These are phyloP conservation scores for Brasilioporus rufonigricans DNA, from an alignment of 768 basidiomycete genomes.

Conservation along the genomic window DNA sequence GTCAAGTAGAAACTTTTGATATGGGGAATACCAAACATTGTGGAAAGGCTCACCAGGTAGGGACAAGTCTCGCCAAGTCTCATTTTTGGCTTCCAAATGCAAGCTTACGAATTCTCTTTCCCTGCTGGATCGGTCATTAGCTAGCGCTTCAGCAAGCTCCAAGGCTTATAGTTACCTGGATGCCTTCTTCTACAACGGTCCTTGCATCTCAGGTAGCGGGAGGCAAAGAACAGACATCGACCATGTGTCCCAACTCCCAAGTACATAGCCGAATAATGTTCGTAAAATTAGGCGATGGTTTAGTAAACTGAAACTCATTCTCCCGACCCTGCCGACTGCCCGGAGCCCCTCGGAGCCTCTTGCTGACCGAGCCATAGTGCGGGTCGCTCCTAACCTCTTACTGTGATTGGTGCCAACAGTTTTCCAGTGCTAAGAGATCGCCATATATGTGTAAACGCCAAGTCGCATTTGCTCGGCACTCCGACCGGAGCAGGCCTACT, in stretches of 20 bases:
- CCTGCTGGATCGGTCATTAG: not conserved
- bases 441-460: no score
- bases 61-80: conserved; percentile 8
- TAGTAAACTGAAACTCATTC: not conserved
- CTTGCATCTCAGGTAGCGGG: conserved; percentile 8
- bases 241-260: not conserved
- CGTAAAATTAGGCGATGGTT: conserved; percentile 6
- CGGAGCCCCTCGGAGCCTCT: no score
- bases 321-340: not conserved
- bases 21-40: not conserved
- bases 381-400: no score
- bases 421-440: no score
- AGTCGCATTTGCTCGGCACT: no score
- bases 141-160: not conserved
- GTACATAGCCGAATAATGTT: not conserved
- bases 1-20: not conserved
- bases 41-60: conserved; percentile 14
- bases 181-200: conserved; percentile 4
- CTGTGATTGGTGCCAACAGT: no score
- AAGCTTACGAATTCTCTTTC: not conserved
- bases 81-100: conserved; percentile 1
- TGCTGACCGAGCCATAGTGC: no score
- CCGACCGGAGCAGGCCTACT: no score
- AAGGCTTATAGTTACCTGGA: not conserved
- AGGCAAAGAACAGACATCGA: conserved; percentile 6